Evolutionary conservation across 176 grass and related monocot species (phyloP), one percentile per base, ranked within the genome.

Genomic region (Cocos nucifera): DNA sequence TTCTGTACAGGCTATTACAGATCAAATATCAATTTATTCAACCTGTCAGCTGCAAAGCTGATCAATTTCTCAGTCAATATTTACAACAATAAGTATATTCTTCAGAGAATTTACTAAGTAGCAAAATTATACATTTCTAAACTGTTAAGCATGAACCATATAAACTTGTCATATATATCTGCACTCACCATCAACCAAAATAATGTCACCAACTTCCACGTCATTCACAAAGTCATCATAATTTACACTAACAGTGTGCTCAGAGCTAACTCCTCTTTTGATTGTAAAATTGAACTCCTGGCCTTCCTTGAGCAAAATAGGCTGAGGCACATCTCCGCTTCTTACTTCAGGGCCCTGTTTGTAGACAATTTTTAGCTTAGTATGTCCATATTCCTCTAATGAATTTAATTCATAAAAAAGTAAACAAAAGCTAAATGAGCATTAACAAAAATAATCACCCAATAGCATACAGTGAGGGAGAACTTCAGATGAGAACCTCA

Each of bases 171-270:
- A 67, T 64, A 73, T 49, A n/a, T 28, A 70, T 76, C 27, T 65
- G 62, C 21, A 55, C 87, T 92, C 66, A 98, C 93, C 93, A 79
- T 98, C 93, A 19, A 92, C 82, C 54, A 98, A 78, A 30, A 98
- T 78, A 53, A 77, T 98, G 76, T 98, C 93, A 3, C 84, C 84
- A 71, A 53, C 73, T 98, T 92, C 93, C 63, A 98, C 93, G 80
- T 98, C 93, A 35, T 76, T 83, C 51, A 98, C 83, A 83, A 98
- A 98, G 66, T 73, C 93, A 83, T 98, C 93, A 8, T 98, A 98
- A 81, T 98, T 98, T 63, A 98, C 88, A 0, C 93, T 75, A 54
- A 98, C 84, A 50, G 82, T 98, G 63, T 98, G 74, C 72, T 78
- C 65, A 29, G 82, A 76, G 74, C 76, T 92, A 44, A 98, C 76